Evolutionary conservation across 176 grass and related monocot species (phyloP).

Genomic region (Triticum monococcum): DNA sequence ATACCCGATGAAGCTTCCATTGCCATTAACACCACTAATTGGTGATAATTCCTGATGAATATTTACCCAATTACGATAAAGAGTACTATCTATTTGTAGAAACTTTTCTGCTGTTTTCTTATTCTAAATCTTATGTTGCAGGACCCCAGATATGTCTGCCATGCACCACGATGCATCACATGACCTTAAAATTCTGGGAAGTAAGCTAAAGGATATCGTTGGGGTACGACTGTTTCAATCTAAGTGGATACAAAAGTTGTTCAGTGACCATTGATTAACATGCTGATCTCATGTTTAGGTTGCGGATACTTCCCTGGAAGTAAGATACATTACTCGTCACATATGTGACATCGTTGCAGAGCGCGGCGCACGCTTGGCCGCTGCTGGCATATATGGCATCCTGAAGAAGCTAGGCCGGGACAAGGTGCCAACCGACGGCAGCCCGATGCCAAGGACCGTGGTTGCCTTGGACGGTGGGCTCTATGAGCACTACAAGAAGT

Average conservation of each 20-base stretch:
- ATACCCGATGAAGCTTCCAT: background rate
- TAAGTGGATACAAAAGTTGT: background rate
- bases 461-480: slow-evolving; percentile 87
- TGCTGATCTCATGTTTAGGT: slow-evolving; percentile 48
- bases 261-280: background rate
- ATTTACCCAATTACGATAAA: background rate
- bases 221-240: slow-evolving; percentile 48
- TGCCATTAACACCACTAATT: background rate
- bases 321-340: slow-evolving; percentile 71
- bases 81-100: background rate
- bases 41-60: background rate
- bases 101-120: background rate
- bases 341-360: slow-evolving; percentile 86
- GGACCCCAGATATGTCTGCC: slow-evolving; percentile 85
- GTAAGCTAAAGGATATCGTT: slow-evolving; percentile 84
- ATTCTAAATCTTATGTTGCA: slow-evolving; percentile 38
- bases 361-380: slow-evolving; percentile 73
- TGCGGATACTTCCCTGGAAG: slow-evolving; percentile 62
- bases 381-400: slow-evolving; percentile 78
- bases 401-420: slow-evolving; percentile 78
- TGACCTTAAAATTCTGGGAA: slow-evolving; percentile 69
- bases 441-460: slow-evolving; percentile 46
- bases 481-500: slow-evolving; percentile 88
- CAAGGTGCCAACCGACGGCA: slow-evolving; percentile 25
- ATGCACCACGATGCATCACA: slow-evolving; percentile 94